Evolutionary conservation across 2,329 filamentous ascomycete genomes (phyloP).

Genomic region (Aplosporella prunicola): DNA sequence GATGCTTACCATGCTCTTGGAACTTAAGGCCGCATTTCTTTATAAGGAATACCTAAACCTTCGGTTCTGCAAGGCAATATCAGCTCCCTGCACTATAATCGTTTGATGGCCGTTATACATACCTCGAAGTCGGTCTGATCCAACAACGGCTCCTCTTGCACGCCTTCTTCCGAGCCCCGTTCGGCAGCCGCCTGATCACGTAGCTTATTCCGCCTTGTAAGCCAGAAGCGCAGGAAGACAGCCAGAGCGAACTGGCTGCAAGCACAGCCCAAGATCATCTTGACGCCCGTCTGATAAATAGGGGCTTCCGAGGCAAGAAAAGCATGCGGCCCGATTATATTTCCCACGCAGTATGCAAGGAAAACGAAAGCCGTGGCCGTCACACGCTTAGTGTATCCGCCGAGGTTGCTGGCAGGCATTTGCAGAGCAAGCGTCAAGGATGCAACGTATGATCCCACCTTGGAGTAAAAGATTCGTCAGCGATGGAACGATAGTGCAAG

Average conservation of each 20-base stretch:
- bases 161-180: not conserved
- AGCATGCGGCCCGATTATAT: conserved; percentile 39
- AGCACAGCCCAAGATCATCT: conserved; percentile 40
- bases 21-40: no score
- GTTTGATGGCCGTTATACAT: not conserved
- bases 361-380: conserved; percentile 40
- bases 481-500: not conserved
- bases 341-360: conserved; percentile 38
- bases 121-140: conserved; percentile 10
- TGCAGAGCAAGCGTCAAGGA: conserved; percentile 46
- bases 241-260: conserved; percentile 33
- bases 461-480: not conserved
- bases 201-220: conserved; percentile 32
- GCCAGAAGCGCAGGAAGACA: conserved; percentile 25
- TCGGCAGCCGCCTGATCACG: conserved; percentile 20
- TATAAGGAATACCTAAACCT: conserved; percentile 9
- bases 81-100: no score
- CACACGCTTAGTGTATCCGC: conserved; percentile 40
- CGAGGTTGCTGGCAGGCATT: conserved; percentile 41
- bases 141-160: conserved; percentile 1
- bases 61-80: conserved; percentile 1
- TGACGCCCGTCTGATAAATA: conserved; percentile 44
- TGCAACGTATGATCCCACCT: conserved; percentile 38
- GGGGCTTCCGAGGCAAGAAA: conserved; percentile 39
- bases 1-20: no score